Conservation (phyloP, 768 basidiomycete genomes). For the Pleurotus ostreatus region DNA sequence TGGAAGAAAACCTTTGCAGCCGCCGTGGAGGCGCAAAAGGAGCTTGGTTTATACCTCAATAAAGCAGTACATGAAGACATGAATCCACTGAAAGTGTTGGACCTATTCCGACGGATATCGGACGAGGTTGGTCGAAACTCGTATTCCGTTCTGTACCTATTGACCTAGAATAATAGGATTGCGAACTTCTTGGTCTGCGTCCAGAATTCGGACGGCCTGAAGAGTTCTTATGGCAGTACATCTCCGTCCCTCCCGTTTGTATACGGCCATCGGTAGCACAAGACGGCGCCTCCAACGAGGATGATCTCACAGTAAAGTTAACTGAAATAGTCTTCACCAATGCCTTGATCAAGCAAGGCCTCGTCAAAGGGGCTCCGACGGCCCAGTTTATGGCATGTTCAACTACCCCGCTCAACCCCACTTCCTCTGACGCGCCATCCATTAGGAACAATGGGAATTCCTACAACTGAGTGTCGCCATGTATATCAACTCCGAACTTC, state of each 20-base stretch:
- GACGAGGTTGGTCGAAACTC: conserved; percentile 61
- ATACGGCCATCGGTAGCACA: conserved; percentile 97
- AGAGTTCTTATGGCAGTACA: conserved; percentile 98
- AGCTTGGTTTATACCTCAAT: conserved; percentile 77
- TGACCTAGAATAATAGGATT: conserved; percentile 55
- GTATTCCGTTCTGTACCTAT: not conserved
- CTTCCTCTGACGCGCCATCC: not conserved
- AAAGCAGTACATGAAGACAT: conserved; percentile 91
- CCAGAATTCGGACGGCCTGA: conserved; percentile 90
- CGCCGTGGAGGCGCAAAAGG: conserved; percentile 84
- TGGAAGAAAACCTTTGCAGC: conserved; percentile 80
- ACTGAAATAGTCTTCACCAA: conserved; percentile 96
- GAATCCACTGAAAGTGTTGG: conserved; percentile 90
- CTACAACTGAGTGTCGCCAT: conserved; percentile 92
- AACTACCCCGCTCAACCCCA: not conserved
- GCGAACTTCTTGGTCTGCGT: conserved; percentile 87
- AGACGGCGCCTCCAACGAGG: conserved; percentile 97
- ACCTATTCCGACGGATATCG: conserved; percentile 88
- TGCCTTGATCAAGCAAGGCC: conserved; percentile 84
- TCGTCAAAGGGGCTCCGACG: conserved; percentile 84
- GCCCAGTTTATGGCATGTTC: conserved; percentile 77
- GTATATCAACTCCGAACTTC: conserved; percentile 97
- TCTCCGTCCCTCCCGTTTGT: conserved; percentile 96
- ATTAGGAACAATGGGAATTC: conserved; percentile 97
- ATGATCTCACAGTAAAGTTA: conserved; percentile 95